A percentile compares a stretch with the other conserved stretches of the same genome.
Evolutionary conservation across 2,329 filamentous ascomycete genomes (phyloP).

Genomic region (Sporothrix schenckii): DNA sequence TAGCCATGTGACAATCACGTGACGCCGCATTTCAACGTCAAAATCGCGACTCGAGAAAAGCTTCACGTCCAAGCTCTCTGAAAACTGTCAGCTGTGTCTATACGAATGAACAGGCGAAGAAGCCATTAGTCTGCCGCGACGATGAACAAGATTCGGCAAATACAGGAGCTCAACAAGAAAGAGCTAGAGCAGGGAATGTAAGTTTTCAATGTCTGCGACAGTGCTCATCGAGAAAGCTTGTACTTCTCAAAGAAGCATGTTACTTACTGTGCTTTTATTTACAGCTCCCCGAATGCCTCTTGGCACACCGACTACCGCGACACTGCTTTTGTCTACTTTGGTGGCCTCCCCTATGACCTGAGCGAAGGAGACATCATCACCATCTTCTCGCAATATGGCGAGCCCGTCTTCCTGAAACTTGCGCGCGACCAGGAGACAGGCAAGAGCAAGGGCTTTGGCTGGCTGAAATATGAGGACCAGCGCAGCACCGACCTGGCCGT

Average conservation of each 20-base stretch:
- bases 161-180: conserved; percentile 88
- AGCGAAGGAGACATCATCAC: conserved; percentile 95
- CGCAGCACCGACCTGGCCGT: conserved; percentile 93
- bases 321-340: conserved; percentile 95
- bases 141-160: conserved; percentile 94
- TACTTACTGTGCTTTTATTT: background rate
- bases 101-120: background rate
- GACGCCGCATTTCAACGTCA: background rate
- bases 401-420: conserved; percentile 90
- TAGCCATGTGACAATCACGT: conserved; percentile 1
- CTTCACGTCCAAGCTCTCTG: background rate
- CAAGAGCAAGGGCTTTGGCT: conserved; percentile 91
- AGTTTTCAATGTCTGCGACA: conserved; percentile 43
- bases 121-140: conserved; percentile 36
- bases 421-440: conserved; percentile 94
- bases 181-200: conserved; percentile 88
- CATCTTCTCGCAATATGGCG: conserved; percentile 96
- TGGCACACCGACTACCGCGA: conserved; percentile 97
- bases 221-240: background rate
- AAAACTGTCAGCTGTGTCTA: background rate
- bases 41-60: conserved; percentile 2
- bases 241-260: background rate
- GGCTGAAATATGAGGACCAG: conserved; percentile 98
- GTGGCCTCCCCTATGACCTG: conserved; percentile 87
- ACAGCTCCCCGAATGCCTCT: conserved; percentile 78